These are phyloP conservation scores for Penicillium riverlandense DNA, from an alignment of 495 filamentous ascomycete genomes.

Conservation along the genomic window DNA sequence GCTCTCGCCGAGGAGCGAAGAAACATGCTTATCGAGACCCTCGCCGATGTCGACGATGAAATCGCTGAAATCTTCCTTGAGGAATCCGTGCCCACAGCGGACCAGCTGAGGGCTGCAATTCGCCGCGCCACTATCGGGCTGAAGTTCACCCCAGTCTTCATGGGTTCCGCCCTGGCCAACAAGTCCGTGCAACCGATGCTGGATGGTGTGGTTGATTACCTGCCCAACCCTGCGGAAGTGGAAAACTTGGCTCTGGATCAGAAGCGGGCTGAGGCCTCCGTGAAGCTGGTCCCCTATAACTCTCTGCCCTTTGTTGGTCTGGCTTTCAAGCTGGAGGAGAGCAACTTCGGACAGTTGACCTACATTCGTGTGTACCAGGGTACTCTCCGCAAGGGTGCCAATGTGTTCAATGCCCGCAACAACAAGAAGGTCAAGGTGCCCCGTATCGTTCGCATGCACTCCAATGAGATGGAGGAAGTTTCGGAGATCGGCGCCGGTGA, in stretches of 20 bases:
- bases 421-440: constrained; percentile 96
- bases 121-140: constrained; percentile 76
- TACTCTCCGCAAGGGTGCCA: constrained; percentile 74
- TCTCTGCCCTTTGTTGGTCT: constrained; percentile 89
- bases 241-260: constrained; percentile 85
- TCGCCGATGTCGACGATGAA: constrained; percentile 97
- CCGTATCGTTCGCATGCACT: constrained; percentile 98
- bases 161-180: constrained; percentile 92
- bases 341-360: constrained; percentile 96
- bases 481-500: constrained; percentile 88
- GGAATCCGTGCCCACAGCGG: constrained; percentile 64
- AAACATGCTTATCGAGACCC: constrained; percentile 80
- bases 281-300: constrained; percentile 87
- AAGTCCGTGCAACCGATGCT: constrained; percentile 96
- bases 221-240: constrained; percentile 89
- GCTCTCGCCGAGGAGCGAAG: constrained; percentile 71
- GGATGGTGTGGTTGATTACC: constrained; percentile 91
- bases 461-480: constrained; percentile 98
- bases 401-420: constrained; percentile 87
- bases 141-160: constrained; percentile 94
- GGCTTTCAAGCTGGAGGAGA: constrained; percentile 98
- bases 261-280: constrained; percentile 65
- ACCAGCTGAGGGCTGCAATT: constrained; percentile 86
- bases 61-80: constrained; percentile 96
- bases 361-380: constrained; percentile 99